These are phyloP conservation scores for Trametes pubescens DNA, from an alignment of 1,284 basidiomycete species.

Conservation along the genomic window DNA sequence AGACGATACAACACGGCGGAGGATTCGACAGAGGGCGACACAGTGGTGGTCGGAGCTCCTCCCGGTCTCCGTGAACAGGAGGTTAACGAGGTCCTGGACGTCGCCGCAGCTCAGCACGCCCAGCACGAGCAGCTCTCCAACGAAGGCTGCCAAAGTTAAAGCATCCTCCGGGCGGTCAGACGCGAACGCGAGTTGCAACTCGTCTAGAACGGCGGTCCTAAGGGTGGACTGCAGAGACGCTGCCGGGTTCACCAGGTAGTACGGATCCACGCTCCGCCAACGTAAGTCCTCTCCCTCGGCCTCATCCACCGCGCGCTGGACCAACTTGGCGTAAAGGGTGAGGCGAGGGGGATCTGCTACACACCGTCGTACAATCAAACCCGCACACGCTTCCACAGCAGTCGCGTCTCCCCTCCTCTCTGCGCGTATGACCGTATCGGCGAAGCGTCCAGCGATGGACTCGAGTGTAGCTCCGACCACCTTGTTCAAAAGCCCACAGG, in stretches of 20 bases:
- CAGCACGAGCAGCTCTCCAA: constrained; percentile 39
- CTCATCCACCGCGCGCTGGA: constrained; percentile 39
- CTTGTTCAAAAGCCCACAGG: constrained; percentile 42
- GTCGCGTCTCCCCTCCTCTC: constrained; percentile 34
- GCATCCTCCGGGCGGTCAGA: constrained; percentile 15
- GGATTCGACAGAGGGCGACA: constrained; percentile 35
- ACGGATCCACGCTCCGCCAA: constrained; percentile 41
- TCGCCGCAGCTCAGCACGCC: constrained; percentile 36
- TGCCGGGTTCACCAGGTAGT: constrained; percentile 36
- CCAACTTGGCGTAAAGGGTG: constrained; percentile 36
- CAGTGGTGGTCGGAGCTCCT: constrained; percentile 30
- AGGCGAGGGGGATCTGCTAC: constrained; percentile 30
- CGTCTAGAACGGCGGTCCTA: constrained; percentile 25
- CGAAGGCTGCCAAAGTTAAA: constrained; percentile 28
- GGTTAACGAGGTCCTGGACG: constrained; percentile 33
- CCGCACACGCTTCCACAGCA: constrained; percentile 32
- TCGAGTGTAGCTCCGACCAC: constrained; percentile 35
- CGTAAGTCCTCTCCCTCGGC: constrained; percentile 38
- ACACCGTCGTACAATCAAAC: constrained; percentile 35
- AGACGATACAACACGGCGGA: constrained; percentile 34
- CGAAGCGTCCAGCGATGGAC: constrained; percentile 30
- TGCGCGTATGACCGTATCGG: constrained; percentile 28
- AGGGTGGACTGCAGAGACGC: constrained; percentile 36
- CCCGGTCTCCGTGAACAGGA: constrained; percentile 31
- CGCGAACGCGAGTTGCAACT: constrained; percentile 23